Conservation (phyloP, 495 filamentous ascomycete species). For the Podospora pseudopauciseta region DNA sequence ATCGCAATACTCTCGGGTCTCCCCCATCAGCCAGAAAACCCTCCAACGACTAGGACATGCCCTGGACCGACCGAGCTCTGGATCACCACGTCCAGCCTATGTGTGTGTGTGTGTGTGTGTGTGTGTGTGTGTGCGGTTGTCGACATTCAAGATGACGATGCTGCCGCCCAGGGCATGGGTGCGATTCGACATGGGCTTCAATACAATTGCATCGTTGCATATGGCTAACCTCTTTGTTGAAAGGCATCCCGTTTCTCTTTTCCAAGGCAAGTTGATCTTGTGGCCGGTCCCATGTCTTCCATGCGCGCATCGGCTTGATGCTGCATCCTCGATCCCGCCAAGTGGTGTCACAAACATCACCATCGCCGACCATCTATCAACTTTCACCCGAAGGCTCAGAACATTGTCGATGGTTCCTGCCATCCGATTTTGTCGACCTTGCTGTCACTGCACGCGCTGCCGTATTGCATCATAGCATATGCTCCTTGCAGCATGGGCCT, state of each 20-base stretch:
- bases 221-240: neutral
- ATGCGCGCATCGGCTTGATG: neutral
- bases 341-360: constrained; percentile 10
- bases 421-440: neutral
- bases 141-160: neutral
- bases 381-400: neutral
- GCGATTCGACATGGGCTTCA: neutral
- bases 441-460: neutral
- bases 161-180: neutral
- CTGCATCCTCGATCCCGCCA: constrained; percentile 8
- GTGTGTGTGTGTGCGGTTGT: neutral
- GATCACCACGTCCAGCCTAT: neutral
- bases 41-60: neutral
- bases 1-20: neutral
- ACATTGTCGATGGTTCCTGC: neutral
- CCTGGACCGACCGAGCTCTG: neutral
- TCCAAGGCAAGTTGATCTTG: constrained; percentile 6
- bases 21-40: neutral
- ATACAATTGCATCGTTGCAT: neutral
- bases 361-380: neutral
- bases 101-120: neutral
- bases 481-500: too few species aligned
- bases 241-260: neutral
- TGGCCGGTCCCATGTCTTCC: neutral
- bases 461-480: neutral